Base-by-base conservation (phyloP, 2,329 filamentous ascomycete species). In the Beauveria varroae region DNA sequence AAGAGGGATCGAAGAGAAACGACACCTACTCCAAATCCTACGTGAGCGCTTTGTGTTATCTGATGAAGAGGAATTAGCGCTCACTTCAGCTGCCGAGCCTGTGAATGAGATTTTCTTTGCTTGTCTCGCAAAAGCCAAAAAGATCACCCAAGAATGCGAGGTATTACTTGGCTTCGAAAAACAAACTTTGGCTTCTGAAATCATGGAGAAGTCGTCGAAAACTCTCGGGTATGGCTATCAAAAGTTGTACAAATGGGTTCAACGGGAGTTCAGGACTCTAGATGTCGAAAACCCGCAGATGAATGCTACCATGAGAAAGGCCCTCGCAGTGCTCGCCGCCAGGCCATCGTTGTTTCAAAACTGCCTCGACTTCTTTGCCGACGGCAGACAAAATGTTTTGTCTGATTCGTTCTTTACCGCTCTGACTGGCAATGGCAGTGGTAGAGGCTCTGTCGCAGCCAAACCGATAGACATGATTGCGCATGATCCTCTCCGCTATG, bases 221-320 rank as follows among this genome's bases (percentile, higher is more conserved):
- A 86, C 91, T 64, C 81, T 99, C 55, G 95, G 96, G 69, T 82
- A 87, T 18, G 93, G 91, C 5, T 99, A 95, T 68, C 93, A 99
- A 71, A 99, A 97, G 71, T 82, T 99, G 3, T 97, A 96, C 74
- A 87, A 91, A 68, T 99, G 93, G 93, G 87, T 96, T 22, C 93
- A 97, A 71, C 87, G 89, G 63, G 92, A 97, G 68, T 96, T 99
- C 76, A 96, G 93, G 72, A 88, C 87, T 0, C 76, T 98, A 56
- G 96, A 98, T 71, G 82, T 98, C 9, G 95, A 99, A 70, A 96
- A 96, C 66, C 93, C 93, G 0, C 93, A 96, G 68, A 93, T 98
- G 72, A 93, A 89, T 70, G 83, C 87, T 22, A 87, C 90, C 0
- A 93, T 99, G 64, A 85, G 93, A 57, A 85, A 87, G 61, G 92